A percentile compares a stretch with the other conserved stretches of the same genome.
Evolutionary conservation across 2,329 filamentous ascomycete species (phyloP).

Genomic region (Thelonectria discophora): DNA sequence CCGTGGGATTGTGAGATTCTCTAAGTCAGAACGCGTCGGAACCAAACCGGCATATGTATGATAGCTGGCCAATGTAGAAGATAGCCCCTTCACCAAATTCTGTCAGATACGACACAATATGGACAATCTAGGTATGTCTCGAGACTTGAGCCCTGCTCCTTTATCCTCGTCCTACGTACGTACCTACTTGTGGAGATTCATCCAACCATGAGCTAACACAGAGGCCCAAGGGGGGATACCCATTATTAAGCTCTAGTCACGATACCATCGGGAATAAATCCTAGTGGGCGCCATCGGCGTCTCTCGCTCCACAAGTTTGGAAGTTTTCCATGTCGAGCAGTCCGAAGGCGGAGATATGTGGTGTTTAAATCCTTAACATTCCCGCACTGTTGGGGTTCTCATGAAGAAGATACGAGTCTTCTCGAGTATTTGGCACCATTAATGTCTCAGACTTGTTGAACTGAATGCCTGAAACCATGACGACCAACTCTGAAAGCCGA

Average conservation of each 20-base stretch:
- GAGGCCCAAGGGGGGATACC: not conserved
- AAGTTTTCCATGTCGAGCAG: not conserved
- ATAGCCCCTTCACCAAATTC: no score
- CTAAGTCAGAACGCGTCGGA: no score
- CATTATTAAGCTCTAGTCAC: constrained; percentile 20
- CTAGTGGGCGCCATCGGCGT: constrained; percentile 17
- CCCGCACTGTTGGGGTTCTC: constrained; percentile 7
- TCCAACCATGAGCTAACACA: not conserved
- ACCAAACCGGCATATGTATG: no score
- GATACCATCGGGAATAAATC: constrained; percentile 21
- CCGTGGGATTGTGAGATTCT: no score
- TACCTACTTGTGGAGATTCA: not conserved
- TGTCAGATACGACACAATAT: no score
- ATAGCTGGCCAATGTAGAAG: no score
- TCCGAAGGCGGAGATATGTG: constrained; percentile 20
- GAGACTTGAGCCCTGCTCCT: no score
- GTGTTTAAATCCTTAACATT: constrained; percentile 27
- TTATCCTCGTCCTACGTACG: not conserved
- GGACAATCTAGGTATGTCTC: no score
- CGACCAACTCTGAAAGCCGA: not conserved
- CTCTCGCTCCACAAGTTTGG: constrained; percentile 15
- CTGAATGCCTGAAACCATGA: constrained; percentile 2
- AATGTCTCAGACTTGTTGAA: not conserved
- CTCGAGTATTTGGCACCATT: not conserved
- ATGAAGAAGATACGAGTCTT: not conserved